Base-by-base conservation (phyloP, 108 stramenopile genomes). In the Licmophora abbreviata region DNA sequence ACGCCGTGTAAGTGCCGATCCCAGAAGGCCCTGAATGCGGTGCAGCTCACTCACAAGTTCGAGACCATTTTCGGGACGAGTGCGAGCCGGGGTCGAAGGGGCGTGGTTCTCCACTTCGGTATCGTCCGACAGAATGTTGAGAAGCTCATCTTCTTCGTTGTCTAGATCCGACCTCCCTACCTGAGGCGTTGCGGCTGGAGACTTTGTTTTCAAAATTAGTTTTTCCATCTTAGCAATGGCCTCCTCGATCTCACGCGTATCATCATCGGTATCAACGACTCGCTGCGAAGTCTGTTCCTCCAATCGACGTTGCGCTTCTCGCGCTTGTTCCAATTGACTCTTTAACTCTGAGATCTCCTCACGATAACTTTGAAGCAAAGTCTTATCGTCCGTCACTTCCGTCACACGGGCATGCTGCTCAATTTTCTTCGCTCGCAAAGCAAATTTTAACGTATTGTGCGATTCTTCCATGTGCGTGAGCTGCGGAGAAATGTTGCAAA, bases 371-470 rank as follows among this genome's bases (percentile, higher is more conserved):
- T 81, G 69, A 26, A 92, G 56, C 54, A 92, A 48, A n/a, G 83
- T 92, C 41, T 71, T 76, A 51, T 92, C 85, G 34, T 82, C 76
- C 5, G 61, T 56, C 9, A 75, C 65, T 51, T 80, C 79, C 26
- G 76, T 80, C 17, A 92, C 67, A 5, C 59, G 61, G 8, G 85
- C 92, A 46, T 86, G 78, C 59, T 97, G 94, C 41, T 83, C 69
- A 59, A 97, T 90, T 30, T 57, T 68, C 60, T 94, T 95, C 38
- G 96, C 96, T 14, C 93, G 77, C 36, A 69, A 73, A 4, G 85
- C 96, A 59, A 97, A 97, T 50, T 94, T 92, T 37, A 95, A 68
- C 3, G 96, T 97, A 38, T 85, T 85, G 72, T 94, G 88, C 29
- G 84, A 83, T 54, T 97, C 96, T 66, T 84, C 83, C 25, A 86